phyloP scores from a whole-genome alignment of 805 yeast genomes.

The Komagataella populi region DNA sequence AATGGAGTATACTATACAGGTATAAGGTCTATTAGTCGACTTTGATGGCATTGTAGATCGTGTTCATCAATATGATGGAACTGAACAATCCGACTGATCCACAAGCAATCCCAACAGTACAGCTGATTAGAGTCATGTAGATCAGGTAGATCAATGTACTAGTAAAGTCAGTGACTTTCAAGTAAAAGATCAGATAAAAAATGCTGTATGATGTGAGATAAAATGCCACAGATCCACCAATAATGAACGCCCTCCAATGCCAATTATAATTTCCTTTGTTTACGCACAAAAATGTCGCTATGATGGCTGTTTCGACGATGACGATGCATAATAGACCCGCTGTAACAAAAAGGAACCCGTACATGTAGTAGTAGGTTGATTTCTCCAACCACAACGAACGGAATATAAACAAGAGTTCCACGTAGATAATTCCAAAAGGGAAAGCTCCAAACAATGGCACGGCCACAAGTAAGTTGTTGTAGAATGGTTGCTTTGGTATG shows the following conservation, averaged over 20 bases:
- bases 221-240: constrained; percentile 60
- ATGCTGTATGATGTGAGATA: constrained; percentile 56
- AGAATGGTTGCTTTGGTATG: constrained; percentile 23
- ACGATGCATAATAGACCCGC: constrained; percentile 44
- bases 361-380: constrained; percentile 65
- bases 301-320: constrained; percentile 57
- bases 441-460: constrained; percentile 48
- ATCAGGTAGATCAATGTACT: constrained; percentile 57
- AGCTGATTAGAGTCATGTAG: constrained; percentile 53
- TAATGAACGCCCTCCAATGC: constrained; percentile 74
- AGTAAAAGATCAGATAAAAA: constrained; percentile 45
- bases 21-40: constrained; percentile 23
- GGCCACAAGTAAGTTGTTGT: constrained; percentile 17
- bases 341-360: constrained; percentile 61
- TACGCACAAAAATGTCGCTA: constrained; percentile 53
- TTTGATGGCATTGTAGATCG: constrained; percentile 45
- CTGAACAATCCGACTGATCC: constrained; percentile 67
- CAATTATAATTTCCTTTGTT: constrained; percentile 41
- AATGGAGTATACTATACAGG: not conserved
- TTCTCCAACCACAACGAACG: constrained; percentile 72
- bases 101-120: constrained; percentile 51
- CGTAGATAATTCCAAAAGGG: constrained; percentile 73
- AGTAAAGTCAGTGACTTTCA: constrained; percentile 53
- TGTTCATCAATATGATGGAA: constrained; percentile 50
- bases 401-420: constrained; percentile 60